Evolutionary conservation across 2,329 filamentous ascomycete species (phyloP).

Genomic region (Fusarium vanettenii): DNA sequence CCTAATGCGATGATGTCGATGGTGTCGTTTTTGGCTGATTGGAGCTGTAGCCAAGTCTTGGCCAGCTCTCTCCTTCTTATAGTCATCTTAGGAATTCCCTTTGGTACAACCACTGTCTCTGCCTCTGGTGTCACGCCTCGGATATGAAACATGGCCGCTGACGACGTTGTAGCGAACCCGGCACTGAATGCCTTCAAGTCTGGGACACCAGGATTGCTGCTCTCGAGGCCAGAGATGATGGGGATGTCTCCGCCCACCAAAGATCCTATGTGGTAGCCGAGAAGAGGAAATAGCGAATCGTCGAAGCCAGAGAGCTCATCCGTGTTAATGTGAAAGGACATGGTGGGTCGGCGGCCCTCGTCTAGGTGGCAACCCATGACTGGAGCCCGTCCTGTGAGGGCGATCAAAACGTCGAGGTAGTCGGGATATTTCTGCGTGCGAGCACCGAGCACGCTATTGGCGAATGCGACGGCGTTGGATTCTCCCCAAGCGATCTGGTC

Average conservation of each 20-base stretch:
- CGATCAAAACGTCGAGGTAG: background rate
- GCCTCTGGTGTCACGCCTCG: background rate
- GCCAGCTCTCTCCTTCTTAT: background rate
- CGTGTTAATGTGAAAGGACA: background rate
- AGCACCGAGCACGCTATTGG: background rate
- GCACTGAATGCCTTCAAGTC: background rate
- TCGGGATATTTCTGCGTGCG: background rate
- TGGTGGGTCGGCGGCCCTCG: background rate
- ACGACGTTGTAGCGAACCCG: background rate
- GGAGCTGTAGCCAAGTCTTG: background rate
- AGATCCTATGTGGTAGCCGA: background rate
- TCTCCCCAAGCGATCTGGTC: background rate
- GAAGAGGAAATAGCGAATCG: background rate
- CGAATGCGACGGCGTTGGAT: background rate
- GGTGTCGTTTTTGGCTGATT: background rate
- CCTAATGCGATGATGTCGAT: background rate
- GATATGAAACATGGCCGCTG: background rate
- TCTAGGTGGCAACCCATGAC: background rate
- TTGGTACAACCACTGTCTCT: background rate
- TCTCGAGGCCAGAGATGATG: background rate
- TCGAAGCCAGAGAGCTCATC: background rate
- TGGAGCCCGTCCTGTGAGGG: background rate
- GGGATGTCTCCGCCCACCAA: background rate
- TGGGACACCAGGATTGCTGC: background rate
- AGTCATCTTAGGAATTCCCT: background rate